Percentiles rank a stretch among this genome's conserved stretches.
Evolutionary conservation across 768 basidiomycete species (phyloP).

Genomic region (Mycena belliarum): DNA sequence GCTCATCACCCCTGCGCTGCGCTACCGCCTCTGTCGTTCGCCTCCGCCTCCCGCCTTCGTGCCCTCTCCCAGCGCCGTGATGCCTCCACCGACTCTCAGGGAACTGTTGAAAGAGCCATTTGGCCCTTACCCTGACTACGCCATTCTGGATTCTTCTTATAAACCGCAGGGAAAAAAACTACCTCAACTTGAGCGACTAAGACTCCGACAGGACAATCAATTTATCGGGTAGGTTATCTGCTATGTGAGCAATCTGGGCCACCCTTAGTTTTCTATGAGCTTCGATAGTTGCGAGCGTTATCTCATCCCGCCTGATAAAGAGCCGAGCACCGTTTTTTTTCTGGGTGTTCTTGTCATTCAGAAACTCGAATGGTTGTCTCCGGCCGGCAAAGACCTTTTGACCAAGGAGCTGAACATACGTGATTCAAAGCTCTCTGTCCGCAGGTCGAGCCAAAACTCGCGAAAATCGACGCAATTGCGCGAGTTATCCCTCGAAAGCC

Average conservation of each 20-base stretch:
- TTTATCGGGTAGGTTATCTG: constrained; percentile 8
- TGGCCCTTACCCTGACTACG: constrained; percentile 5
- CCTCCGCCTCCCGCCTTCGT: too few relatives aligned
- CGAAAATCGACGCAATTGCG: constrained; percentile 26
- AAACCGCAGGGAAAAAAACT: not conserved
- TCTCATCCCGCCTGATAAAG: not conserved
- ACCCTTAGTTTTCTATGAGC: not conserved
- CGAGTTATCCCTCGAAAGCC: constrained; percentile 35
- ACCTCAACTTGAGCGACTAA: not conserved
- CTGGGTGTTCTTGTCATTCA: constrained; percentile 52
- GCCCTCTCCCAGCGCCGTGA: not conserved
- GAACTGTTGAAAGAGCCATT: constrained; percentile 5
- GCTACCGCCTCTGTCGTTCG: too few relatives aligned
- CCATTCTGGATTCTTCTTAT: not conserved
- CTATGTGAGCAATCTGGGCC: not conserved
- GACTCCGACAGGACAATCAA: not conserved
- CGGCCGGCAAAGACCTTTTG: constrained; percentile 41
- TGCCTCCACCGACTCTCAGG: constrained; percentile 15
- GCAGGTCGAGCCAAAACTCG: constrained; percentile 1
- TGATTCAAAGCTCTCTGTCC: not conserved
- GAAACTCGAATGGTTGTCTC: constrained; percentile 50
- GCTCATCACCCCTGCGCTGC: too few relatives aligned
- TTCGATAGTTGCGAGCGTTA: constrained; percentile 8
- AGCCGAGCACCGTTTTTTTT: constrained; percentile 39
- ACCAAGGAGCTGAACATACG: constrained; percentile 47